Conservation (phyloP, 1,284 basidiomycete genomes). For the Schizophyllum amplum region DNA sequence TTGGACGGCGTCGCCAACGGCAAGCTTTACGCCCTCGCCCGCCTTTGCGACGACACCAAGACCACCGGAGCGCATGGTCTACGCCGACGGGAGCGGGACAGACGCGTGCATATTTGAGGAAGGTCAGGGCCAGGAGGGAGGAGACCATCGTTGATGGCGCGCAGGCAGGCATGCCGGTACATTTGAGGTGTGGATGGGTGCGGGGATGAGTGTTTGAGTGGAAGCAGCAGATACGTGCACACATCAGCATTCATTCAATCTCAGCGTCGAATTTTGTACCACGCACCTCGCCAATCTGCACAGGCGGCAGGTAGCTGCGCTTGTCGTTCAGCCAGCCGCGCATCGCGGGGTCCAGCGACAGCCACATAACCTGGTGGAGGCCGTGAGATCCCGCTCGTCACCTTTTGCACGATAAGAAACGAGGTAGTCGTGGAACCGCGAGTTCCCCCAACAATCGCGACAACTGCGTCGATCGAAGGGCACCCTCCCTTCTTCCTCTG, state of each 20-base stretch:
- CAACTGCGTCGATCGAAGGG: background rate
- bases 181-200: too few relatives aligned
- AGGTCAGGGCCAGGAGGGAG: background rate
- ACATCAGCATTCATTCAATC: slow-evolving; percentile 1
- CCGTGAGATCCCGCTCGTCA: background rate
- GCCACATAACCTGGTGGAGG: slow-evolving; percentile 52
- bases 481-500: background rate
- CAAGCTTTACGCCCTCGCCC: slow-evolving; percentile 44
- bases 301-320: slow-evolving; percentile 62
- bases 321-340: slow-evolving; percentile 71
- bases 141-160: background rate
- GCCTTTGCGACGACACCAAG: slow-evolving; percentile 63
- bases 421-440: background rate
- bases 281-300: slow-evolving; percentile 69
- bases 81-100: too few relatives aligned
- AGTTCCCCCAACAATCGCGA: background rate
- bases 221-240: too few relatives aligned
- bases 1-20: slow-evolving; percentile 60
- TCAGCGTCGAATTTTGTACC: background rate
- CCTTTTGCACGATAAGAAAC: background rate
- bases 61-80: slow-evolving; percentile 66
- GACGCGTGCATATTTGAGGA: background rate
- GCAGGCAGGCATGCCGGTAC: background rate
- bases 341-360: slow-evolving; percentile 84
- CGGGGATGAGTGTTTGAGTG: too few relatives aligned